phyloP scores from a whole-genome alignment of 2,329 filamentous ascomycete genomes.

The Hymenotorrendiella dingleyae region DNA sequence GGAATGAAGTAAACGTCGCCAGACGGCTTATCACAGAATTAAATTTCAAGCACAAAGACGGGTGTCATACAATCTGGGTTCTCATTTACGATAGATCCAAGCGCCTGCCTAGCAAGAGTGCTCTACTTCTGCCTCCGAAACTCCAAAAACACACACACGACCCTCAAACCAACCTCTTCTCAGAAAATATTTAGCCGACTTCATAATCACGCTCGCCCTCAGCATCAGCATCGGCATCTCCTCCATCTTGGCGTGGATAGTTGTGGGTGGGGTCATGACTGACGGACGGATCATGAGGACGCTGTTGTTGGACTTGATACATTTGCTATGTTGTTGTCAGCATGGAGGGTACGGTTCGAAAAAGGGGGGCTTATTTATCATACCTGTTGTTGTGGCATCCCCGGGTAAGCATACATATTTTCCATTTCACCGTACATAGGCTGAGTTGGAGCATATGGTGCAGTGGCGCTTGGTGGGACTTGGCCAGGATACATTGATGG shows the following conservation, averaged over 20 bases:
- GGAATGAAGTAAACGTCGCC: slow-evolving; percentile 46
- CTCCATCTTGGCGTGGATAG: slow-evolving; percentile 35
- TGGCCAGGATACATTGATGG: slow-evolving; percentile 77
- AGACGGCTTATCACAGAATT: too few species aligned
- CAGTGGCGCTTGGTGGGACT: slow-evolving; percentile 67
- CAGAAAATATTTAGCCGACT: slow-evolving; percentile 24
- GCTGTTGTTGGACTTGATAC: slow-evolving; percentile 36
- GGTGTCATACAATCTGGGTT: slow-evolving; percentile 2
- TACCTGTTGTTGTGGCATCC: slow-evolving; percentile 80
- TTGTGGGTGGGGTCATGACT: slow-evolving; percentile 32
- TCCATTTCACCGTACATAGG: slow-evolving; percentile 78
- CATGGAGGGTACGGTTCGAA: too few species aligned
- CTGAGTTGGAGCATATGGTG: slow-evolving; percentile 68
- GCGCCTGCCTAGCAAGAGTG: slow-evolving; percentile 4
- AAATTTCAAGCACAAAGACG: neutral
- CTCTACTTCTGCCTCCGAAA: neutral
- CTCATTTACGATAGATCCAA: slow-evolving; percentile 7
- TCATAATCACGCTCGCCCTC: slow-evolving; percentile 40
- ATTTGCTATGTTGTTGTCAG: slow-evolving; percentile 27
- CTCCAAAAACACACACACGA: slow-evolving; percentile 2
- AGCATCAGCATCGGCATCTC: slow-evolving; percentile 38
- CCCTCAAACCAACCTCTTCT: neutral
- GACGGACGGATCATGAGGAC: slow-evolving; percentile 33
- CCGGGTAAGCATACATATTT: slow-evolving; percentile 77
- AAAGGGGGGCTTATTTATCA: too few species aligned